Percentiles rank a stretch among this genome's conserved stretches.
Conservation (phyloP, 2,329 filamentous ascomycete genomes). For the Hymenoscyphus fraxineus region DNA sequence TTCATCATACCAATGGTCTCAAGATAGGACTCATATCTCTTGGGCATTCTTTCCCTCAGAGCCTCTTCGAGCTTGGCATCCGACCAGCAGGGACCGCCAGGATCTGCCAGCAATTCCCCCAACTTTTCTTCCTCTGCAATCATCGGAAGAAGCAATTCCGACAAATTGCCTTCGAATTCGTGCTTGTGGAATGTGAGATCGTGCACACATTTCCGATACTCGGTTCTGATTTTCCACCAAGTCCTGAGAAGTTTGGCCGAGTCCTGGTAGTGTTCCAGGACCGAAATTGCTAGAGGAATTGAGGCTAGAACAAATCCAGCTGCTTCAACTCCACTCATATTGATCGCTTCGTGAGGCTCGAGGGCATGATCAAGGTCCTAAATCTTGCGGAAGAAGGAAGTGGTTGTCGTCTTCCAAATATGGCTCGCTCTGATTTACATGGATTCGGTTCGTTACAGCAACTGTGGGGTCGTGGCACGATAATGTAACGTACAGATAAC, state of each 20-base stretch:
- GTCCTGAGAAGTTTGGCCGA: constrained; percentile 13
- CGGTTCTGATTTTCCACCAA: constrained; percentile 21
- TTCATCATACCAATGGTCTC: constrained; percentile 19
- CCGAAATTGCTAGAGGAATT: constrained; percentile 20
- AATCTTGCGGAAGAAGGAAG: neutral
- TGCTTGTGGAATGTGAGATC: constrained; percentile 18
- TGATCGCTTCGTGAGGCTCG: neutral
- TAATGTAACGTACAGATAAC: too few species aligned
- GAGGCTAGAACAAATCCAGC: constrained; percentile 20
- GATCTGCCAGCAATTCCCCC: constrained; percentile 9
- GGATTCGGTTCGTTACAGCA: too few species aligned
- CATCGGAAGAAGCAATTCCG: constrained; percentile 18
- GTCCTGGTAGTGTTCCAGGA: constrained; percentile 20
- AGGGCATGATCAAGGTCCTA: neutral
- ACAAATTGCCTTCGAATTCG: constrained; percentile 17
- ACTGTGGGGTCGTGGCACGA: too few species aligned
- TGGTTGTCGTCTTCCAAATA: neutral
- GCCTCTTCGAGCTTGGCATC: constrained; percentile 14
- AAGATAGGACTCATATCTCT: constrained; percentile 17
- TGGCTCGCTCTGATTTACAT: neutral
- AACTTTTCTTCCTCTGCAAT: constrained; percentile 19
- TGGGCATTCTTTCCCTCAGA: constrained; percentile 17
- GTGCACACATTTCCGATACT: constrained; percentile 19
- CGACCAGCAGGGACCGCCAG: constrained; percentile 17
- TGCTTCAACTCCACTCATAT: constrained; percentile 16